phyloP scores from a whole-genome alignment of 23 red algal species.

The Agarophyton chilense region DNA sequence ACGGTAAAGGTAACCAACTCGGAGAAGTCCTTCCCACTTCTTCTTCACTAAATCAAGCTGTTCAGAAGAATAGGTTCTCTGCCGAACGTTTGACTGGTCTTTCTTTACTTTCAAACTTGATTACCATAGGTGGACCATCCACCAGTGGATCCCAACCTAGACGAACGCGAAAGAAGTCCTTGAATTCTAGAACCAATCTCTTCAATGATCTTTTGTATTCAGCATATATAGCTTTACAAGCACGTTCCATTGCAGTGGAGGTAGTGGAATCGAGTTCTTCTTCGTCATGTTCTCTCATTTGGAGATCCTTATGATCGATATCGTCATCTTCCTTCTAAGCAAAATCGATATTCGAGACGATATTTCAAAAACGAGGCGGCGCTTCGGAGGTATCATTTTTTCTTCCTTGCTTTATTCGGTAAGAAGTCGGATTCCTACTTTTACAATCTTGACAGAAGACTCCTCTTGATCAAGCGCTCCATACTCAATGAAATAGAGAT shows the following conservation, averaged over 20 bases:
- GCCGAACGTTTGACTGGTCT: background rate
- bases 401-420: too few relatives aligned
- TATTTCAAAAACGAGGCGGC: background rate
- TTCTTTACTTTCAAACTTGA: background rate
- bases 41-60: conserved; percentile 25
- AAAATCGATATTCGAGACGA: conserved; percentile 35
- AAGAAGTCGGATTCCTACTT: conserved; percentile 19
- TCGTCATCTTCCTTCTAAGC: conserved; percentile 40
- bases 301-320: conserved; percentile 47
- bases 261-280: background rate
- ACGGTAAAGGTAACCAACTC: background rate
- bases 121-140: background rate
- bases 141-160: background rate
- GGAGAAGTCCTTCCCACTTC: background rate
- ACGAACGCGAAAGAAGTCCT: conserved; percentile 5
- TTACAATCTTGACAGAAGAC: conserved; percentile 12
- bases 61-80: conserved; percentile 28
- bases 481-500: background rate
- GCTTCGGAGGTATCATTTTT: too few relatives aligned
- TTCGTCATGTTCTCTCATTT: conserved; percentile 47
- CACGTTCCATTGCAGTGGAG: background rate
- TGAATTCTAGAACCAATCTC: conserved; percentile 17
- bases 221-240: background rate
- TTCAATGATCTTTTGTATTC: background rate
- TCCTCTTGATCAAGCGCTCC: background rate